A percentile compares a stretch with the other conserved stretches of the same genome.
phyloP scores from a whole-genome alignment of 805 yeast species.

The Starmerella scarabaei region DNA sequence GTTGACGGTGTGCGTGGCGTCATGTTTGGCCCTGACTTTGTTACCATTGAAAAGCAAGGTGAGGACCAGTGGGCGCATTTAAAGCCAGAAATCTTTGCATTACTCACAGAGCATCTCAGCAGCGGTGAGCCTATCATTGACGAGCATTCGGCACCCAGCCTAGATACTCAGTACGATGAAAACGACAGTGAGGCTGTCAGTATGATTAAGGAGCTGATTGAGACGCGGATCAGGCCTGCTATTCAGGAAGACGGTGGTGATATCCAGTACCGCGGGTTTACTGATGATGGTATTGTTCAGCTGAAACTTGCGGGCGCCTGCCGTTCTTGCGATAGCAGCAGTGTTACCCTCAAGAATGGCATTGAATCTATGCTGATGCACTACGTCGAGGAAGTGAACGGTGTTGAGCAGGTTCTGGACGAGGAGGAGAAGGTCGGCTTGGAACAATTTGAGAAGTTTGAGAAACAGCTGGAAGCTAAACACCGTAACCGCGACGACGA shows the following conservation, averaged over 20 bases:
- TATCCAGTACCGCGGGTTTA: constrained; percentile 74
- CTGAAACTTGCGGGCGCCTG: constrained; percentile 92
- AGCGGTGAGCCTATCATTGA: constrained; percentile 41
- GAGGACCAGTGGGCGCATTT: constrained; percentile 60
- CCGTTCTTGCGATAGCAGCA: constrained; percentile 79
- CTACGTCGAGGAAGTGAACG: constrained; percentile 87
- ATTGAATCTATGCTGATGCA: constrained; percentile 95
- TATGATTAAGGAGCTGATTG: constrained; percentile 83
- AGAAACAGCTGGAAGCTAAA: constrained; percentile 37
- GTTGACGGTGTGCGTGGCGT: constrained; percentile 66
- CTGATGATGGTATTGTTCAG: constrained; percentile 78
- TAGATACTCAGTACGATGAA: constrained; percentile 38
- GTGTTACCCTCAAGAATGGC: constrained; percentile 86
- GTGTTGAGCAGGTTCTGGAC: constrained; percentile 77
- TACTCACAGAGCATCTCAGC: constrained; percentile 35
- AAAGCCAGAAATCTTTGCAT: constrained; percentile 45
- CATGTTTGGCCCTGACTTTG: constrained; percentile 72
- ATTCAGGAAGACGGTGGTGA: constrained; percentile 99
- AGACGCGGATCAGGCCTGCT: constrained; percentile 92
- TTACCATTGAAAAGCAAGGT: constrained; percentile 57
- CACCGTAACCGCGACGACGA: constrained; percentile 14
- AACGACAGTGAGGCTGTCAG: constrained; percentile 70
- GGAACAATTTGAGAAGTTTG: constrained; percentile 74
- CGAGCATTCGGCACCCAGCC: constrained; percentile 28
- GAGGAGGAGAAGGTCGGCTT: constrained; percentile 64